Evolutionary conservation across 2,329 filamentous ascomycete genomes (phyloP).

Genomic region (Rhynchosporium graminicola): DNA sequence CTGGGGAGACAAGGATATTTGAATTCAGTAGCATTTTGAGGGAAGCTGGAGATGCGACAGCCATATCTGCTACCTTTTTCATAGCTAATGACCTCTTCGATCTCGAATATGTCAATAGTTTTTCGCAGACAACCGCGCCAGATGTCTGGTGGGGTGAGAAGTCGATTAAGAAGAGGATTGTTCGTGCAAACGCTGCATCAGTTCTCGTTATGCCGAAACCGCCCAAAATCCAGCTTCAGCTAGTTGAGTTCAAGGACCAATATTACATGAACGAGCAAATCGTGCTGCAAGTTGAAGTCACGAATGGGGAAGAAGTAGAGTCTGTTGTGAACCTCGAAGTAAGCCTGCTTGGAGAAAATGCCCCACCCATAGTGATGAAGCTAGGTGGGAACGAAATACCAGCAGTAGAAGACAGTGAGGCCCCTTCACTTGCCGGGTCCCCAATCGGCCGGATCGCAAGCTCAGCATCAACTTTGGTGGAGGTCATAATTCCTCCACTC

Average conservation of each 20-base stretch:
- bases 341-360: slow-evolving; percentile 60
- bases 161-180: slow-evolving; percentile 48
- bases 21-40: slow-evolving; percentile 73
- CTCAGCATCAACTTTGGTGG: slow-evolving; percentile 46
- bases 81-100: slow-evolving; percentile 67
- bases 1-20: slow-evolving; percentile 69
- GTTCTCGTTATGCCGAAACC: slow-evolving; percentile 83
- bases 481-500: slow-evolving; percentile 53
- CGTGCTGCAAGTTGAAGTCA: slow-evolving; percentile 65
- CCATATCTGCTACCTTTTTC: slow-evolving; percentile 62
- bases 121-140: slow-evolving; percentile 47
- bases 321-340: slow-evolving; percentile 72
- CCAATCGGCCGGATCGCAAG: slow-evolving; percentile 46
- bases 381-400: slow-evolving; percentile 14
- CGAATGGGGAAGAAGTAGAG: slow-evolving; percentile 82
- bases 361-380: slow-evolving; percentile 49
- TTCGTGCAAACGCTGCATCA: slow-evolving; percentile 52
- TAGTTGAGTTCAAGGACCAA: slow-evolving; percentile 63
- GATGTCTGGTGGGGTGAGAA: slow-evolving; percentile 54
- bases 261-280: slow-evolving; percentile 87
- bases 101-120: slow-evolving; percentile 64
- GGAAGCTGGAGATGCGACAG: slow-evolving; percentile 76
- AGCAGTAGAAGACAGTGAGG: slow-evolving; percentile 13
- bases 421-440: slow-evolving; percentile 21
- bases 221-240: slow-evolving; percentile 80